phyloP scores from a whole-genome alignment of 495 filamentous ascomycete genomes.

The Bathelium albidoporum region DNA sequence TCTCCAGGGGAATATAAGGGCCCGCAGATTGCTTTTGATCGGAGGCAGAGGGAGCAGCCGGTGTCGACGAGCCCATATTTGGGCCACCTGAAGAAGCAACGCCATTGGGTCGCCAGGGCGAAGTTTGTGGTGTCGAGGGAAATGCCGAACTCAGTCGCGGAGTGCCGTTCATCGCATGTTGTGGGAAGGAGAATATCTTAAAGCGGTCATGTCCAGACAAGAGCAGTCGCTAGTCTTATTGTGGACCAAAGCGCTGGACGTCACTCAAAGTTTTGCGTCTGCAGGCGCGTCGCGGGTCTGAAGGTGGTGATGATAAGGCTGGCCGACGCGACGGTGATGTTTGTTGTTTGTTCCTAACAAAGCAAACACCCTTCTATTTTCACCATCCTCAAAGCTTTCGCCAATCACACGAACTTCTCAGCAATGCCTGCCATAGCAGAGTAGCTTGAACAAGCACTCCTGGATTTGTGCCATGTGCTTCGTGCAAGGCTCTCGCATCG shows the following conservation, averaged over 20 bases:
- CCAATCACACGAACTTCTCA: no score
- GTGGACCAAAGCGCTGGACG: background rate
- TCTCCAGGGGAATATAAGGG: slow-evolving; percentile 64
- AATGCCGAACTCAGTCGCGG: slow-evolving; percentile 63
- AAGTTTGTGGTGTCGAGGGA: slow-evolving; percentile 50
- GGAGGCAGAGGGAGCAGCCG: background rate
- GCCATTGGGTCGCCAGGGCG: slow-evolving; percentile 14
- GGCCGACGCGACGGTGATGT: background rate
- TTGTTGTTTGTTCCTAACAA: background rate
- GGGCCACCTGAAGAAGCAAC: slow-evolving; percentile 12
- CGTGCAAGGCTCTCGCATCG: background rate
- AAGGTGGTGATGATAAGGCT: no score
- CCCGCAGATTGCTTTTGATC: slow-evolving; percentile 16
- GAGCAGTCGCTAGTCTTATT: background rate
- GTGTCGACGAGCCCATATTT: background rate
- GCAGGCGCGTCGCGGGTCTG: background rate
- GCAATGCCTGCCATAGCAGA: no score
- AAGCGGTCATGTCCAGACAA: background rate
- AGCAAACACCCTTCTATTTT: background rate
- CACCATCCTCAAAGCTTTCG: no score
- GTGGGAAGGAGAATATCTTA: background rate
- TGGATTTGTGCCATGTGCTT: background rate
- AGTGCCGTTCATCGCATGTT: slow-evolving; percentile 62
- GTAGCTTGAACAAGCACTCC: no score
- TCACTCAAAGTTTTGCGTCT: background rate